Percentiles rank a stretch among this genome's conserved stretches.
Conservation (phyloP, 1,284 basidiomycete species). For the Ceratobasidium sp. region DNA sequence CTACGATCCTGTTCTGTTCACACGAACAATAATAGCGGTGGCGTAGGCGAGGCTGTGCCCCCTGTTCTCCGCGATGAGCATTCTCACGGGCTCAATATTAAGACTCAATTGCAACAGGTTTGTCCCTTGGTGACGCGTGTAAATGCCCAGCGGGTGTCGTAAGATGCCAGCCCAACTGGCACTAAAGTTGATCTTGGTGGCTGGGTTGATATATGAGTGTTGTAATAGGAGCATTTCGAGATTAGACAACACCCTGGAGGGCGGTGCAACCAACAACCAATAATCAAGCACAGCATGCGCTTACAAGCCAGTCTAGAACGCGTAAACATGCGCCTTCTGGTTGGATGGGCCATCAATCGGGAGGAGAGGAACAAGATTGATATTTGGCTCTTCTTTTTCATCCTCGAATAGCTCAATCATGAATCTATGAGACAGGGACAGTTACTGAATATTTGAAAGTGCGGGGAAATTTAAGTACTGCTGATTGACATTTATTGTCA, state of each 20-base stretch:
- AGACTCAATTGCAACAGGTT: neutral
- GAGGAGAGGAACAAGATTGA: neutral
- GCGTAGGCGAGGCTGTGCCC: no score
- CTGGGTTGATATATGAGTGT: neutral
- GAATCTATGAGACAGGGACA: neutral
- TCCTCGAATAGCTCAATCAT: neutral
- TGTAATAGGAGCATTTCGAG: neutral
- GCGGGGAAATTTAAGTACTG: neutral
- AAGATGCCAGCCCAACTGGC: neutral
- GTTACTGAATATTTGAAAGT: neutral
- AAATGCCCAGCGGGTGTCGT: neutral
- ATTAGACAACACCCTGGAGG: neutral
- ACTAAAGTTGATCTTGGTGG: neutral
- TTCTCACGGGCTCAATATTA: neutral
- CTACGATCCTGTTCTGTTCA: neutral
- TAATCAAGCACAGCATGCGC: slow-evolving; percentile 6
- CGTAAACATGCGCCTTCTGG: neutral
- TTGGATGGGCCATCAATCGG: neutral
- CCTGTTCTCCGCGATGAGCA: neutral
- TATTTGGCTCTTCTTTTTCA: neutral
- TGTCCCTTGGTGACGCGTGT: neutral
- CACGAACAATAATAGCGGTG: neutral
- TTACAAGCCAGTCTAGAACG: neutral
- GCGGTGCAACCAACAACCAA: neutral
- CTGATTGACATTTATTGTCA: slow-evolving; percentile 2